Evolutionary conservation across 257 asterid species (phyloP).

Genomic region (Nicotiana benthamiana): DNA sequence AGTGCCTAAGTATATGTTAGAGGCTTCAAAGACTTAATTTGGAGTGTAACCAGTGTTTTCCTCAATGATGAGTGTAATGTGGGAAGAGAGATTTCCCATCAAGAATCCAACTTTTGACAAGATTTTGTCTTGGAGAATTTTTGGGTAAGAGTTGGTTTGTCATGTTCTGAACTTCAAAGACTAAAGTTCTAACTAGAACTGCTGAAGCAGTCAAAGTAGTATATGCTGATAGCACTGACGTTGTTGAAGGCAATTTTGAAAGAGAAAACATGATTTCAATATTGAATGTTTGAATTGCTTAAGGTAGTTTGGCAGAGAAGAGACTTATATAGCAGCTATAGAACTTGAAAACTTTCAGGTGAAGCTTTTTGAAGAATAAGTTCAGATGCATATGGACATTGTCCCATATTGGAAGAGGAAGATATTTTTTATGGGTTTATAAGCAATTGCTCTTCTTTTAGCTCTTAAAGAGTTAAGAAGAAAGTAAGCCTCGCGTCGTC

Average conservation of each 20-base stretch:
- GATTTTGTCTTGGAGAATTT: constrained; percentile 10
- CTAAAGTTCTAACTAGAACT: constrained; percentile 8
- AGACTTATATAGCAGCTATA: not conserved
- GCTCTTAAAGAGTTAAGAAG: too few species aligned
- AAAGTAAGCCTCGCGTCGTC: too few species aligned
- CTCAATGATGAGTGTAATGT: constrained; percentile 4
- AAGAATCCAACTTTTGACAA: constrained; percentile 21
- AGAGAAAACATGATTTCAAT: constrained; percentile 13
- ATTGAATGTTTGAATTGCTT: not conserved
- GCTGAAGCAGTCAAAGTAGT: constrained; percentile 18
- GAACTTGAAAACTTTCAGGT: not conserved
- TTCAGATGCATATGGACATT: too few species aligned
- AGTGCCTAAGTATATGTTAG: constrained; percentile 8
- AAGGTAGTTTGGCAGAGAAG: not conserved
- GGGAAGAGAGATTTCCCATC: constrained; percentile 13
- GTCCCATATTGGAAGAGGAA: too few species aligned
- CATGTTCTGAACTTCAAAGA: constrained; percentile 18
- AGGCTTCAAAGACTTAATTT: constrained; percentile 21
- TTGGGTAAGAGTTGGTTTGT: constrained; percentile 20
- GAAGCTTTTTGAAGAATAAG: constrained; percentile 12
- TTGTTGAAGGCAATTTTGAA: constrained; percentile 16
- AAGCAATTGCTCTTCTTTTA: too few species aligned
- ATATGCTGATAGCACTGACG: constrained; percentile 17
- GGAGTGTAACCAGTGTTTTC: constrained; percentile 10
- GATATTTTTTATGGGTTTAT: too few species aligned